Evolutionary conservation across 1,284 basidiomycete genomes (phyloP).

Genomic region (Trichosporon sp.): DNA sequence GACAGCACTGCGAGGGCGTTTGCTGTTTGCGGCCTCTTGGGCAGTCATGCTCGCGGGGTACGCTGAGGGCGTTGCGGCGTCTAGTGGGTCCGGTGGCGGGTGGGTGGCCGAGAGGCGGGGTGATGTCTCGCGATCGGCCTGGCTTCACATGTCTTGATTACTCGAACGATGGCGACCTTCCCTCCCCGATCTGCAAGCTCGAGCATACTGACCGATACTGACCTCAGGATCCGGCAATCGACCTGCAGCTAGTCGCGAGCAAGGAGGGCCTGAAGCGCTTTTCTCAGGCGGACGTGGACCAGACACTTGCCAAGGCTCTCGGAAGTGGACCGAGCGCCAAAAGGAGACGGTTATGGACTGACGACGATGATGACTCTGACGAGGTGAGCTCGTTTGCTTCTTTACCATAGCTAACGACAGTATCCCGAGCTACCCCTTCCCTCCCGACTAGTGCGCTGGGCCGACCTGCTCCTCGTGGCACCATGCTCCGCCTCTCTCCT

Average conservation of each 20-base stretch:
- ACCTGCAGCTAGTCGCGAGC: background rate
- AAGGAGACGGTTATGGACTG: background rate
- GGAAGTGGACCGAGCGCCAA: background rate
- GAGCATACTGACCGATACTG: background rate
- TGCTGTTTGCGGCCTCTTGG: background rate
- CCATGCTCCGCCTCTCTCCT: conserved; percentile 94
- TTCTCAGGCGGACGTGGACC: background rate
- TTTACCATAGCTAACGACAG: background rate
- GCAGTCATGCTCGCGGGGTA: no score
- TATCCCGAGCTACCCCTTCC: background rate
- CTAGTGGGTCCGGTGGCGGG: background rate
- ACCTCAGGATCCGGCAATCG: background rate
- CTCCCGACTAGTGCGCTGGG: conserved; percentile 55
- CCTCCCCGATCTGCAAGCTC: background rate
- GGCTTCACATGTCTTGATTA: no score
- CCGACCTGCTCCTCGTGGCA: conserved; percentile 85
- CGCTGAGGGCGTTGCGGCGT: background rate
- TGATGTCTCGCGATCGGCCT: no score
- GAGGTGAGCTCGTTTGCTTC: background rate
- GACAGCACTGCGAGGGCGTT: no score
- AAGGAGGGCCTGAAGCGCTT: background rate
- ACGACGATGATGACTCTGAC: background rate
- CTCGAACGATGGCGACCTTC: background rate
- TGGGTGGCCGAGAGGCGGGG: background rate
- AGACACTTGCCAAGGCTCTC: background rate